These are phyloP conservation scores for Chaetomium globosum DNA, from an alignment of 2,329 filamentous ascomycete genomes.

Conservation along the genomic window DNA sequence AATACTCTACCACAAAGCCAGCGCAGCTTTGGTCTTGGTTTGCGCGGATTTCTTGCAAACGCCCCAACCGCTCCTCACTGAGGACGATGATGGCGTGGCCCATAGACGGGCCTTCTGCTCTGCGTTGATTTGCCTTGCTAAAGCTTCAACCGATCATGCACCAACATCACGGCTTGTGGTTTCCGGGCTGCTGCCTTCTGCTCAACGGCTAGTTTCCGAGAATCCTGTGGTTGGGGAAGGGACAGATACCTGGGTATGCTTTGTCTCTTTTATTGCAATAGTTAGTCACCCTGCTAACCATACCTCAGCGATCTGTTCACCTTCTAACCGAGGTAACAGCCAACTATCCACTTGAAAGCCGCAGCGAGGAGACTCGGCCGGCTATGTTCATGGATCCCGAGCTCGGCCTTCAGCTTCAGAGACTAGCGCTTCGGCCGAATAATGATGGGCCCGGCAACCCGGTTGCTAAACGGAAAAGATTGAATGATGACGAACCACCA, in stretches of 20 bases:
- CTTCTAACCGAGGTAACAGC: constrained; percentile 30
- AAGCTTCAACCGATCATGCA: constrained; percentile 33
- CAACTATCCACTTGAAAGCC: background rate
- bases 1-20: constrained; percentile 37
- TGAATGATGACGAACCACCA: constrained; percentile 19
- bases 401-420: constrained; percentile 29
- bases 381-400: constrained; percentile 30
- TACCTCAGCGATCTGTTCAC: constrained; percentile 28
- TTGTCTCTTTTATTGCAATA: background rate
- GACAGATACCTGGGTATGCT: constrained; percentile 37
- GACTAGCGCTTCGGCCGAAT: constrained; percentile 12
- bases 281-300: background rate
- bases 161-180: constrained; percentile 37
- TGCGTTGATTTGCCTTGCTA: constrained; percentile 37
- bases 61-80: constrained; percentile 27
- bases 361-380: constrained; percentile 18
- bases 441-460: constrained; percentile 6
- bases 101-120: constrained; percentile 31
- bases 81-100: constrained; percentile 27
- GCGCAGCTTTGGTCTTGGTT: constrained; percentile 37
- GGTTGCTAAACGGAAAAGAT: constrained; percentile 30
- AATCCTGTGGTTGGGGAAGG: constrained; percentile 29
- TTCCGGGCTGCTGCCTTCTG: constrained; percentile 34
- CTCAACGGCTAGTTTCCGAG: constrained; percentile 30
- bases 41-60: constrained; percentile 33